A percentile compares a stretch with the other conserved stretches of the same genome.
Conservation (phyloP, 768 basidiomycete genomes). For the Vararia minispora region DNA sequence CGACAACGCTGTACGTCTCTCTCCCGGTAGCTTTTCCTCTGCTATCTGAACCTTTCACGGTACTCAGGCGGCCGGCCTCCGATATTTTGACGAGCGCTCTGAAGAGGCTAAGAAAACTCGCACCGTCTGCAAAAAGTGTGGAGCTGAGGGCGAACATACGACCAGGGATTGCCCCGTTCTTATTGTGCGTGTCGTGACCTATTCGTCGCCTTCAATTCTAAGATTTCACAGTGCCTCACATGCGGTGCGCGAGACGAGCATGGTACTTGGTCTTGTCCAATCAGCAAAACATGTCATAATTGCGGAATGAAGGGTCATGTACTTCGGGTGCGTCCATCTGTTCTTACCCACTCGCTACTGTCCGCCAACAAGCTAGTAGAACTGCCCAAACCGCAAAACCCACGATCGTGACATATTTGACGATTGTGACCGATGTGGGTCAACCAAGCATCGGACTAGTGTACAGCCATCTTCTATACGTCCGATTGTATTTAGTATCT, state of each 20-base stretch:
- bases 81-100: slow-evolving; percentile 52
- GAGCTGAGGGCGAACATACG: slow-evolving; percentile 61
- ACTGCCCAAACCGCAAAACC: slow-evolving; percentile 55
- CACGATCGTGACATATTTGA: slow-evolving; percentile 22
- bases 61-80: slow-evolving; percentile 34
- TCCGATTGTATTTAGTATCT: not conserved
- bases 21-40: not conserved
- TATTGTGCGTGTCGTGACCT: slow-evolving; percentile 39
- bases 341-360: not conserved
- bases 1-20: slow-evolving; percentile 35
- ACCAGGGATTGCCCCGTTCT: slow-evolving; percentile 56
- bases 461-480: slow-evolving; percentile 26
- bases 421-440: slow-evolving; percentile 64
- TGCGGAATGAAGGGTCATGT: slow-evolving; percentile 84
- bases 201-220: not conserved
- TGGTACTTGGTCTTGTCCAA: slow-evolving; percentile 64
- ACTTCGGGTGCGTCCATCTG: slow-evolving; percentile 36
- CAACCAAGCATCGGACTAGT: slow-evolving; percentile 48
- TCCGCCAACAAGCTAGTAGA: slow-evolving; percentile 25
- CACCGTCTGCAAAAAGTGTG: slow-evolving; percentile 67
- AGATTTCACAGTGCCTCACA: slow-evolving; percentile 49
- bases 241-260: slow-evolving; percentile 79
- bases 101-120: slow-evolving; percentile 30
- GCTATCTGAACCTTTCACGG: slow-evolving; percentile 2
- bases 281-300: slow-evolving; percentile 67